These are phyloP conservation scores for Omphalotus olearius DNA, from an alignment of 1,284 basidiomycete genomes.

Conservation along the genomic window DNA sequence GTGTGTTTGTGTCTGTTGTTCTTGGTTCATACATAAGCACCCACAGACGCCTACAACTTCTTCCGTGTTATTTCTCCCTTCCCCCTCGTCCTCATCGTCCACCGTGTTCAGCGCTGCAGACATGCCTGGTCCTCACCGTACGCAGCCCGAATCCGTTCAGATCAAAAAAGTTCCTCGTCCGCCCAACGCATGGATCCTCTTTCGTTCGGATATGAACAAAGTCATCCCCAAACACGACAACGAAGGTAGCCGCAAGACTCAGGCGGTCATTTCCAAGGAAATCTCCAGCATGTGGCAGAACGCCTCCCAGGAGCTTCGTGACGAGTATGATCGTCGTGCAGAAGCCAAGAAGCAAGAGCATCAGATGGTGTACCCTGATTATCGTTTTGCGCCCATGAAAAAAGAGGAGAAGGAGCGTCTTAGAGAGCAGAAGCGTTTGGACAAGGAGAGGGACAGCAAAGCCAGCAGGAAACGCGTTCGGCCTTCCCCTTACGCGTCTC, in stretches of 20 bases:
- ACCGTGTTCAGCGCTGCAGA: conserved; percentile 1
- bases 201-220: conserved; percentile 64
- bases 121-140: background rate
- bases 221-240: too few relatives aligned
- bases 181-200: conserved; percentile 92
- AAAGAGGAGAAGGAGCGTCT: conserved; percentile 56
- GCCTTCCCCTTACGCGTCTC: conserved; percentile 9
- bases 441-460: conserved; percentile 33
- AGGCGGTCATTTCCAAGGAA: conserved; percentile 69
- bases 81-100: conserved; percentile 20
- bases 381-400: conserved; percentile 70
- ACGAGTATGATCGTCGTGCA: conserved; percentile 67
- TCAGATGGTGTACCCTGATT: conserved; percentile 57
- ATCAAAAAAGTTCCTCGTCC: conserved; percentile 58
- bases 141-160: background rate
- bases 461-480: conserved; percentile 17
- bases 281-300: conserved; percentile 70
- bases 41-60: background rate
- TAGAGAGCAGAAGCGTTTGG: conserved; percentile 41
- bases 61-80: too few relatives aligned
- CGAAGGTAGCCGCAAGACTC: conserved; percentile 33
- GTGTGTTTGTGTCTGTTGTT: too few relatives aligned
- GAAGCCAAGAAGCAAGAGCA: conserved; percentile 70
- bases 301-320: conserved; percentile 48
- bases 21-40: too few relatives aligned